Conservation (phyloP, 441 rosid genomes). For the Brassica hybrid region DNA sequence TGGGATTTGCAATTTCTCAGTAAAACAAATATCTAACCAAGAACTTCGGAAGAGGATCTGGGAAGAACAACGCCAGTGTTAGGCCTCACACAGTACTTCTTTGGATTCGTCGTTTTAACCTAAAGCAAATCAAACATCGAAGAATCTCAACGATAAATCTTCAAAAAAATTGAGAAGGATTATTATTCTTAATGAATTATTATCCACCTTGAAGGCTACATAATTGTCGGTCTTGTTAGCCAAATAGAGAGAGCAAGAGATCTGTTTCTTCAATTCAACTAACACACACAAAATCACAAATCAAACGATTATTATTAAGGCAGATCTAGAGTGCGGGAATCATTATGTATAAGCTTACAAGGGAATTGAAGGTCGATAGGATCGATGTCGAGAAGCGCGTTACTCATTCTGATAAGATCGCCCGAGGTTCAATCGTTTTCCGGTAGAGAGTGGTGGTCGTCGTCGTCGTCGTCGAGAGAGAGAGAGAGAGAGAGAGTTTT, state of each 20-base stretch:
- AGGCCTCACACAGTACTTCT: conserved; percentile 85
- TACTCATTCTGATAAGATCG: conserved; percentile 53
- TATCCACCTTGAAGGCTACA: conserved; percentile 80
- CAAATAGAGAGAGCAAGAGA: conserved; percentile 70
- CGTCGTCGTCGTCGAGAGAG: conserved; percentile 12
- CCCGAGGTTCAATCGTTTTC: not conserved
- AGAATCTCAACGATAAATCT: conserved; percentile 17
- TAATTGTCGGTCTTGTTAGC: conserved; percentile 72
- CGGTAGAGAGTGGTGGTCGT: conserved; percentile 1
- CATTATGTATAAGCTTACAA: conserved; percentile 48
- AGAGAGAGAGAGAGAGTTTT: not conserved
- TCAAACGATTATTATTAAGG: not conserved
- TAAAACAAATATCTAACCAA: conserved; percentile 45
- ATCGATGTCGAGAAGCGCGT: conserved; percentile 69
- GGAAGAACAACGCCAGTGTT: conserved; percentile 79
- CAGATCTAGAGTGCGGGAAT: too few relatives aligned
- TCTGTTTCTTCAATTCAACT: conserved; percentile 93
- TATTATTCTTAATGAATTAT: not conserved
- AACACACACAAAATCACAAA: conserved; percentile 9
- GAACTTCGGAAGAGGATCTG: conserved; percentile 64
- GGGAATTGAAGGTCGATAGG: conserved; percentile 79
- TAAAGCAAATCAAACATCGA: conserved; percentile 20
- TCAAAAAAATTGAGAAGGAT: not conserved
- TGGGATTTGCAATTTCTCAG: not conserved
- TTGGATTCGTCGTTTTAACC: conserved; percentile 93